A percentile compares a stretch with the other conserved stretches of the same genome.
These are phyloP conservation scores for Penicillium waksmanii DNA, from an alignment of 495 filamentous ascomycete genomes.

Conservation along the genomic window DNA sequence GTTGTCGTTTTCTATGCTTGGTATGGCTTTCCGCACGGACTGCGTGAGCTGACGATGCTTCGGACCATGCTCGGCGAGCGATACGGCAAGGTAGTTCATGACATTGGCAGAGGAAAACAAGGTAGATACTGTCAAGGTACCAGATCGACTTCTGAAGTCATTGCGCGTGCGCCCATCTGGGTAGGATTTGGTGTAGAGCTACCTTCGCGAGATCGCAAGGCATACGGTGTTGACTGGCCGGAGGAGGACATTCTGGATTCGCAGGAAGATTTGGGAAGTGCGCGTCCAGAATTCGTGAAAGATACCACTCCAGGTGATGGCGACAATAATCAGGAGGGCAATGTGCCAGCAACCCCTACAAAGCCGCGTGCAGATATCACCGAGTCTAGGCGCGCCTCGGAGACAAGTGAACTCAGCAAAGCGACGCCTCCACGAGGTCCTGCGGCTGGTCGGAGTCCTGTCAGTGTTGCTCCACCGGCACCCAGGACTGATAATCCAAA, in stretches of 20 bases:
- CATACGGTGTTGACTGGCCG: constrained; percentile 81
- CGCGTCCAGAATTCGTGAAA: constrained; percentile 43
- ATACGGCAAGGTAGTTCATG: constrained; percentile 93
- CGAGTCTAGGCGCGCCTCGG: constrained; percentile 50
- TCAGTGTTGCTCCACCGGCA: constrained; percentile 85
- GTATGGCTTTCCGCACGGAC: constrained; percentile 75
- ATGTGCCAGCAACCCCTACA: constrained; percentile 35
- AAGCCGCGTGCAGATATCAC: constrained; percentile 41
- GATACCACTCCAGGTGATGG: constrained; percentile 46
- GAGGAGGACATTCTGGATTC: too few relatives aligned
- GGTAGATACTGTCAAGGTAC: constrained; percentile 66
- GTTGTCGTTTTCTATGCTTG: constrained; percentile 90
- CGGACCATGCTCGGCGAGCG: constrained; percentile 80
- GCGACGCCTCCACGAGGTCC: constrained; percentile 81
- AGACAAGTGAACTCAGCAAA: constrained; percentile 67
- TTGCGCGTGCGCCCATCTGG: constrained; percentile 78
- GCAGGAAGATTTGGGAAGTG: constrained; percentile 36
- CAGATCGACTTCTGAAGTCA: constrained; percentile 77
- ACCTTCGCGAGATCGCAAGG: constrained; percentile 91
- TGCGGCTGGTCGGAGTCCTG: constrained; percentile 63
- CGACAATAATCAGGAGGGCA: constrained; percentile 41
- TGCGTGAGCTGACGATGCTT: constrained; percentile 84
- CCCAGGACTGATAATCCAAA: constrained; percentile 87
- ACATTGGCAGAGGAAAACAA: constrained; percentile 77
- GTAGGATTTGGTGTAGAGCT: constrained; percentile 79